A percentile compares a stretch with the other conserved stretches of the same genome.
These are phyloP conservation scores for Rubus idaeus DNA, from an alignment of 306 rosid species.

Conservation along the genomic window DNA sequence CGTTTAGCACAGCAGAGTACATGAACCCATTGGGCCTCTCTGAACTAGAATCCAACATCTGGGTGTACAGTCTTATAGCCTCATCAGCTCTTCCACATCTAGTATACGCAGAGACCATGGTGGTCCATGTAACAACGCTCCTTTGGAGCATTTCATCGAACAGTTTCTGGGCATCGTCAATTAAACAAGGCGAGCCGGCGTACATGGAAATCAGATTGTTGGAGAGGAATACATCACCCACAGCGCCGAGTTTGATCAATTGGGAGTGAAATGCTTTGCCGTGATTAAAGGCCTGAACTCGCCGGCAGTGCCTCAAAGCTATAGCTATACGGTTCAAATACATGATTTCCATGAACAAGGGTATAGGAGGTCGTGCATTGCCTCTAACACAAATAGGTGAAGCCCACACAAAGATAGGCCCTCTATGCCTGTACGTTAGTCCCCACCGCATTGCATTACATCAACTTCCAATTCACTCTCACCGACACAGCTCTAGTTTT, in stretches of 20 bases:
- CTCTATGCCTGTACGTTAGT: not conserved
- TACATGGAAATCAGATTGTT: conserved; percentile 64
- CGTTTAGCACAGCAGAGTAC: conserved; percentile 81
- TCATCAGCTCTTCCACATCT: conserved; percentile 55
- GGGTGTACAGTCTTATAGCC: conserved; percentile 46
- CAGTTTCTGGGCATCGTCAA: conserved; percentile 46
- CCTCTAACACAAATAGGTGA: not conserved
- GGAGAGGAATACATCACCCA: conserved; percentile 47
- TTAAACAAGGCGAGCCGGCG: conserved; percentile 25
- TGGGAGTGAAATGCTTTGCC: conserved; percentile 66
- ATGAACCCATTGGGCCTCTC: conserved; percentile 61
- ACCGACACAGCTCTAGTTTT: not conserved
- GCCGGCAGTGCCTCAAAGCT: conserved; percentile 58
- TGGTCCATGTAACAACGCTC: conserved; percentile 69
- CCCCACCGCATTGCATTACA: not conserved
- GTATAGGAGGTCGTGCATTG: not conserved
- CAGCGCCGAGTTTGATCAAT: conserved; percentile 49
- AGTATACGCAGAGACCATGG: conserved; percentile 67
- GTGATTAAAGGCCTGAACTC: conserved; percentile 39
- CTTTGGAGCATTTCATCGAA: conserved; percentile 73
- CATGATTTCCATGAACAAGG: conserved; percentile 27
- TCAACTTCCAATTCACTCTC: not conserved
- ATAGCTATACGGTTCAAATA: conserved; percentile 43
- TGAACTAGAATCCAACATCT: conserved; percentile 44
- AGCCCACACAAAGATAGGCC: not conserved